Evolutionary conservation across 192 early-diverging fungal genomes (phyloP).

Genomic region (Mortierella alpina): DNA sequence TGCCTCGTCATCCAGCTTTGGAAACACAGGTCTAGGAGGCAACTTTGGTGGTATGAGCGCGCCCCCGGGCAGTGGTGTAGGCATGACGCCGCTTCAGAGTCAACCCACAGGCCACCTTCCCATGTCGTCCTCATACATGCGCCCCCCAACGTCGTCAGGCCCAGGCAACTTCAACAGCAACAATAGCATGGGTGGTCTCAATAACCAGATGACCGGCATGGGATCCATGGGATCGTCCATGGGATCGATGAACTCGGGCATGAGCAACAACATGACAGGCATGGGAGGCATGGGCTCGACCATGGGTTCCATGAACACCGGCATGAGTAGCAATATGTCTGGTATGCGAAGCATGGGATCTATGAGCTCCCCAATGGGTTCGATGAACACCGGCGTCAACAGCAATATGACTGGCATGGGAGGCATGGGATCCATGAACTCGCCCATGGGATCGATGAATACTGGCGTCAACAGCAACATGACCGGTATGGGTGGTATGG

Average conservation of each 20-base stretch:
- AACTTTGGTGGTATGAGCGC: constrained; percentile 18
- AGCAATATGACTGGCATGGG: constrained; percentile 25
- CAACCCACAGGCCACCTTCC: constrained; percentile 45
- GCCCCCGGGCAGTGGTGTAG: constrained; percentile 6
- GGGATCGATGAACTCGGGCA: constrained; percentile 15
- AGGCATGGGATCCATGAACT: not conserved
- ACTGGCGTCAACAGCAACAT: not conserved
- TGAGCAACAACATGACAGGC: constrained; percentile 26
- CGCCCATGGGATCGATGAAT: not conserved
- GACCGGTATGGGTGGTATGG: constrained; percentile 1
- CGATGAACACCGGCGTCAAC: constrained; percentile 4
- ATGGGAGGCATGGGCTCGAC: constrained; percentile 29
- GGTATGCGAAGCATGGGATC: constrained; percentile 19
- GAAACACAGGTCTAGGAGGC: constrained; percentile 24
- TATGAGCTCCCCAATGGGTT: constrained; percentile 12
- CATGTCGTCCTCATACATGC: constrained; percentile 53
- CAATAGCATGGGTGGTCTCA: constrained; percentile 33
- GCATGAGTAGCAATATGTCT: constrained; percentile 25
- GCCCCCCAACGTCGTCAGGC: constrained; percentile 33
- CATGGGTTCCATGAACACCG: constrained; percentile 27
- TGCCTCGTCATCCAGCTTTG: constrained; percentile 15
- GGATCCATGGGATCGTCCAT: constrained; percentile 14
- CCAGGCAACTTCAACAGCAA: not conserved
- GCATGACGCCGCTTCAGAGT: constrained; percentile 32
- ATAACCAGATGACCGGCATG: constrained; percentile 43